phyloP scores from a whole-genome alignment of 1,284 basidiomycete species.

The Malassezia arunalokei region DNA sequence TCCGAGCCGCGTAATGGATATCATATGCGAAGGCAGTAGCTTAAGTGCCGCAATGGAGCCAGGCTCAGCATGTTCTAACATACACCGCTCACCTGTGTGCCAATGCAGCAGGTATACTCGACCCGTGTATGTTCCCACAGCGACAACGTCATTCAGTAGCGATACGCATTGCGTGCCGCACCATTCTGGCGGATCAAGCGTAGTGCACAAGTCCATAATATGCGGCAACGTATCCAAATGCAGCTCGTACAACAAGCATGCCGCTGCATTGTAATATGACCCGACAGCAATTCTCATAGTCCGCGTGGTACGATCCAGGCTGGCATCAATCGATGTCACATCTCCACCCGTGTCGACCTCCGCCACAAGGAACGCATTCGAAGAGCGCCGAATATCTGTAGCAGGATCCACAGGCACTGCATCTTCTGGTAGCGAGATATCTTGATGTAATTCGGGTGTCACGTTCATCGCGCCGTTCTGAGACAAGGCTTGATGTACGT shows the following conservation, averaged over 20 bases:
- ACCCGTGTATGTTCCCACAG: slow-evolving; percentile 18
- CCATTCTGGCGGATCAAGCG: slow-evolving; percentile 18
- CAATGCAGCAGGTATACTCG: slow-evolving; percentile 16
- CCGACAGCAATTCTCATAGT: slow-evolving; percentile 15
- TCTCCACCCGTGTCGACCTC: slow-evolving; percentile 21
- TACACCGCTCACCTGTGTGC: slow-evolving; percentile 8
- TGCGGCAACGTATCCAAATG: slow-evolving; percentile 7
- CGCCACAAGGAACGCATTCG: slow-evolving; percentile 14
- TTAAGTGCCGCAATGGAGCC: slow-evolving; percentile 13
- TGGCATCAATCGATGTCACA: slow-evolving; percentile 16
- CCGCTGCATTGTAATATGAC: slow-evolving; percentile 17
- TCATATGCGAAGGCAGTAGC: slow-evolving; percentile 5
- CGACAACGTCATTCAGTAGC: slow-evolving; percentile 10
- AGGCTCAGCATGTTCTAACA: slow-evolving; percentile 11
- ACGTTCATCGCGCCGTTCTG: background rate
- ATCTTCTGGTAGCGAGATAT: background rate
- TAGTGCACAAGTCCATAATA: slow-evolving; percentile 11
- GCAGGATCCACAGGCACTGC: slow-evolving; percentile 3
- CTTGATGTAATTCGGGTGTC: background rate
- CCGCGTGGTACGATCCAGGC: slow-evolving; percentile 1
- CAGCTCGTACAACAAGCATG: slow-evolving; percentile 18
- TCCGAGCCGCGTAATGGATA: slow-evolving; percentile 14
- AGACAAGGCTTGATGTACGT: slow-evolving; percentile 5
- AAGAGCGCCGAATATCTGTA: slow-evolving; percentile 3
- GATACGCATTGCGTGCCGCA: slow-evolving; percentile 20